Percentiles rank a stretch among this genome's conserved stretches.
Conservation (phyloP, 1,284 basidiomycete species). For the Pseudozyma pruni region DNA sequence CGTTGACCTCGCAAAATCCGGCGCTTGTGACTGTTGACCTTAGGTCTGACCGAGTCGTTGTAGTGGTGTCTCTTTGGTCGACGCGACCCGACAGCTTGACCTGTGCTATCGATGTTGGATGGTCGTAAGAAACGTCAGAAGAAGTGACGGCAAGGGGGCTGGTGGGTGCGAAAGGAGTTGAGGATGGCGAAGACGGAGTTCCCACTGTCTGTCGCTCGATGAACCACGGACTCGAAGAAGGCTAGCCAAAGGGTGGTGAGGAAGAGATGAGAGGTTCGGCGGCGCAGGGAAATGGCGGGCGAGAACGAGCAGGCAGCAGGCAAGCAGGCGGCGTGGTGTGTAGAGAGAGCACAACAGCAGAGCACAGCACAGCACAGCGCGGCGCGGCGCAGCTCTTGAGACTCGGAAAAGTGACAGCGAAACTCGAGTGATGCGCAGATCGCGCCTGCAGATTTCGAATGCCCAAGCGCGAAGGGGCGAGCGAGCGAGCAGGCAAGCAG, state of each 20-base stretch:
- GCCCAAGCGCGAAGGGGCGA: too few species aligned
- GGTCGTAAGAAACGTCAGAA: slow-evolving; percentile 1
- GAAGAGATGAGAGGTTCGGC: background rate
- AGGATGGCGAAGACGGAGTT: slow-evolving; percentile 18
- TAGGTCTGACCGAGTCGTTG: background rate
- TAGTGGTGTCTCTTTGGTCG: slow-evolving; percentile 4
- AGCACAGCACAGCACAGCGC: slow-evolving; percentile 3
- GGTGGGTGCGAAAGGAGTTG: slow-evolving; percentile 5
- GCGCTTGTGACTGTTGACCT: slow-evolving; percentile 8
- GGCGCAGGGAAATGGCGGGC: background rate
- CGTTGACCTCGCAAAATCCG: slow-evolving; percentile 3
- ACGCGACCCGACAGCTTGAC: slow-evolving; percentile 10
- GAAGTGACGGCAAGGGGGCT: slow-evolving; percentile 4
- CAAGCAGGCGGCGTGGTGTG: too few species aligned
- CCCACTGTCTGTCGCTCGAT: slow-evolving; percentile 6
- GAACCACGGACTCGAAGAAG: slow-evolving; percentile 17
- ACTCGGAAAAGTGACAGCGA: too few species aligned
- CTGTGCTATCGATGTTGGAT: slow-evolving; percentile 3
- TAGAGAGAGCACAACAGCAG: too few species aligned
- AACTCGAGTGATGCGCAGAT: too few species aligned
- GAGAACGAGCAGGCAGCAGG: background rate
- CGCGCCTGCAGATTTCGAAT: too few species aligned
- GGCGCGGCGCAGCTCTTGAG: background rate
- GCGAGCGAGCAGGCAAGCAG: too few species aligned
- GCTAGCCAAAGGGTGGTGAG: background rate